Base-by-base conservation (phyloP, 108 stramenopile genomes). In the Aurantiochytrium sp. region DNA sequence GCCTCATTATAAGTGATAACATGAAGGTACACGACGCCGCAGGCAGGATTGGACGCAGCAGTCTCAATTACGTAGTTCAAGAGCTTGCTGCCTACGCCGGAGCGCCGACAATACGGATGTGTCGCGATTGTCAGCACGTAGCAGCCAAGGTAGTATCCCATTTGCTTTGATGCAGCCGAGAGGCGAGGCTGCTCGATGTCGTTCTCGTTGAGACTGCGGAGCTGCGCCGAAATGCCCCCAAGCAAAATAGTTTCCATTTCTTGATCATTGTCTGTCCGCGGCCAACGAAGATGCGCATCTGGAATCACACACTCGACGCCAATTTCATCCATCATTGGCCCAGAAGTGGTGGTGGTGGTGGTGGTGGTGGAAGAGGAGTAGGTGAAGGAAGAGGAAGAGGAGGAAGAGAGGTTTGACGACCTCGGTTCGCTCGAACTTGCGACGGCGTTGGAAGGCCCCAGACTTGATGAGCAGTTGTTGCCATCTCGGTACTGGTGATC, bases 1-100 rank as follows among this genome's bases (percentile, higher is more conserved):
- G 88, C 29, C 35, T 51, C 88, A 44, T 89, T 89, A 23, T 72
- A 89, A 0, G 88, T 89, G 72, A 89, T 89, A 10, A 89, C 88
- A 44, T 89, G 88, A 6, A 89, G 88, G 72, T 72, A 89, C 25
- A 89, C 88, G 18, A 35, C 69, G 51, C 71, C 88, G 72, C 69
- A 72, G 88, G 42, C 19, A 6, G 51, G 49, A 28, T 72, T 23
- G 29, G 14, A 12, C 47, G 18, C 21, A 5, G 88, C 88, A 5
- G 25, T 5, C 5, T 12, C 51, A 4, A 89, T n/a, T 18, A 19
- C 60, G 19, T 58, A 8, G 5, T 49, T 0, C 12, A 89, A 51
- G 23, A 89, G 28, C 45, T 72, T 19, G 44, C 19, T 89, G 42
- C 69, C 69, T 44, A 89, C 19, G 29, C 88, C 88, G 5, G 58